phyloP scores from a whole-genome alignment of 495 filamentous ascomycete genomes.

The Penicillium nucicola region DNA sequence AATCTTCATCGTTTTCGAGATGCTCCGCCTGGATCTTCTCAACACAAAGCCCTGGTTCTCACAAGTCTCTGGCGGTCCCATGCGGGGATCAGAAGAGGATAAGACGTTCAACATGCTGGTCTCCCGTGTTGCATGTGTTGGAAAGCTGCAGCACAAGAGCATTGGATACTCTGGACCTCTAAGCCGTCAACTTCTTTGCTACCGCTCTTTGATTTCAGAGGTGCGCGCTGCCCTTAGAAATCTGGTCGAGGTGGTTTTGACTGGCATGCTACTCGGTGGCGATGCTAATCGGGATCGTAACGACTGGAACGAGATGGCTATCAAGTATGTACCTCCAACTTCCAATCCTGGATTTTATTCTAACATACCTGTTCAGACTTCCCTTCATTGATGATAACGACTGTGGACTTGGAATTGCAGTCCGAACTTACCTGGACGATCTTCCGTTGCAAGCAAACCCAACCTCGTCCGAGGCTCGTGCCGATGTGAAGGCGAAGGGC shows the following conservation, averaged over 20 bases:
- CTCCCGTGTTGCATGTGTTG: constrained; percentile 78
- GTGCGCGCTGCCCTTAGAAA: constrained; percentile 77
- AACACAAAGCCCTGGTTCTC: constrained; percentile 60
- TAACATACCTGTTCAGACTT: constrained; percentile 54
- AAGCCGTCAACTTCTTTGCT: constrained; percentile 83
- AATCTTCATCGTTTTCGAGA: constrained; percentile 74
- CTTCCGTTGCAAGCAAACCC: constrained; percentile 52
- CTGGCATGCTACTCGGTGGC: constrained; percentile 75
- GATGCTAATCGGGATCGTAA: constrained; percentile 68
- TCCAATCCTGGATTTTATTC: constrained; percentile 4
- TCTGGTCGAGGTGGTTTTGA: constrained; percentile 73
- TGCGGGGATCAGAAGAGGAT: constrained; percentile 58
- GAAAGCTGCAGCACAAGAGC: constrained; percentile 73
- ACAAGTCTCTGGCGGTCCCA: constrained; percentile 56
- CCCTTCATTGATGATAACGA: constrained; percentile 84
- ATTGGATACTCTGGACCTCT: constrained; percentile 95
- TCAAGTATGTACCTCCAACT: constrained; percentile 54
- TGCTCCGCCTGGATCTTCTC: constrained; percentile 73
- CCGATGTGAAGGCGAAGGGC: constrained; percentile 61
- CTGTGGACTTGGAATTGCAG: constrained; percentile 81
- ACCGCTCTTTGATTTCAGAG: constrained; percentile 76
- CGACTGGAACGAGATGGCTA: constrained; percentile 67
- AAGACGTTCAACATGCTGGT: constrained; percentile 73
- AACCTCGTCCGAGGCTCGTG: constrained; percentile 56
- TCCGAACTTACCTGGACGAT: constrained; percentile 91